A percentile compares a stretch with the other conserved stretches of the same genome.
phyloP scores from a whole-genome alignment of 805 yeast species.

The Maudiozyma pseudohumilis region DNA sequence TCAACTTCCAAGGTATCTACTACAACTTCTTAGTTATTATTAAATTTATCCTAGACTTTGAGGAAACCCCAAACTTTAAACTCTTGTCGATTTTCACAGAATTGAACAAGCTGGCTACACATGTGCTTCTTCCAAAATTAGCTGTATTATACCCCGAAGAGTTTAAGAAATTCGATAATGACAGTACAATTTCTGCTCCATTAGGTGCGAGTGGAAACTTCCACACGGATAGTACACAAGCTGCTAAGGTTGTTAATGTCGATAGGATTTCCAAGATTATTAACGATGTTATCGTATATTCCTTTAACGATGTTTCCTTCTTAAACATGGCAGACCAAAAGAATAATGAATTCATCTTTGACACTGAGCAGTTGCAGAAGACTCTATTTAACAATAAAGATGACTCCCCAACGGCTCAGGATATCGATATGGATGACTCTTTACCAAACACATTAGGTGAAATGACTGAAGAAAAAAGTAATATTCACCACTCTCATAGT shows the following conservation, averaged over 20 bases:
- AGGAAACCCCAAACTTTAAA: constrained; percentile 28
- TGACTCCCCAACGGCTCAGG: background rate
- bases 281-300: constrained; percentile 23
- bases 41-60: constrained; percentile 27
- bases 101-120: constrained; percentile 22
- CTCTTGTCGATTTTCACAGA: constrained; percentile 25
- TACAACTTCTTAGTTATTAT: constrained; percentile 23
- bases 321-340: constrained; percentile 24
- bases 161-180: constrained; percentile 15
- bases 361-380: constrained; percentile 5
- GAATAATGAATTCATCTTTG: constrained; percentile 20
- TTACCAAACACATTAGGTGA: background rate
- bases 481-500: background rate
- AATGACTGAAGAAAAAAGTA: background rate
- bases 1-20: constrained; percentile 25
- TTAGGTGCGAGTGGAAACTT: background rate
- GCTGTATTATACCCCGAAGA: constrained; percentile 15
- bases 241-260: constrained; percentile 10
- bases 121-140: constrained; percentile 20
- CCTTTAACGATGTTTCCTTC: constrained; percentile 27
- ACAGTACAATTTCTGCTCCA: background rate
- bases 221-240: background rate
- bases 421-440: background rate
- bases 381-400: constrained; percentile 4
- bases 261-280: constrained; percentile 22